Evolutionary conservation across 306 rosid genomes (phyloP), one percentile per base, ranked within the genome.

Genomic region (Cicer chorassanicum): DNA sequence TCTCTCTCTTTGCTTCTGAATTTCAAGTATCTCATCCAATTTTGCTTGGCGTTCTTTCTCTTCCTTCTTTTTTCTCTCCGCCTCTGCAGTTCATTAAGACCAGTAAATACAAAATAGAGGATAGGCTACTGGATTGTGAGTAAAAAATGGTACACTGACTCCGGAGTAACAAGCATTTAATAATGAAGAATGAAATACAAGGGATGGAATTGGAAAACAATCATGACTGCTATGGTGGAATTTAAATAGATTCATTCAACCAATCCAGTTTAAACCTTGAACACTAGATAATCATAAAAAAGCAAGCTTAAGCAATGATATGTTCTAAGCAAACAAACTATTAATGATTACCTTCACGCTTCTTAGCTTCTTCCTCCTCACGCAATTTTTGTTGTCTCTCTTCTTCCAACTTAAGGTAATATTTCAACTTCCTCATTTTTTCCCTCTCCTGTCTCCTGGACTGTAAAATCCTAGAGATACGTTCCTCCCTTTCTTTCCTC

Each of bases 301-400:
- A 8, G 4, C 40, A 44, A 3, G 42, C 29, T 56, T 6, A 5
- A 13, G 12, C 29, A 10, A 4, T n/a, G 6, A 57, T 41, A 2
- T 46, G 18, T 19, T 39, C 29, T 8, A 2, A 6, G 7, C 3
- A 70, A 59, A 41, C 16, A 61, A 59, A 69, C 1, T 9, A 69
- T 40, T n/a, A 70, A 55, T 9, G 53, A 9, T 69, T 80, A 95
- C 99, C 98, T 90, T 95, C 98, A 4, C 9, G 93, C 78, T 84
- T 92, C 49, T 81, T 79, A 13, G 92, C 91, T 82, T 95, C 98
- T 85, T 92, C 98, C 79, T 87, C 97, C 86, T 89, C 98, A 0
- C 9, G 87, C 85, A 89, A 75, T 78, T 78, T 95, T 53, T 68
- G 82, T 13, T 64, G 88, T 46, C 86, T 90, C 82, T 95, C 99